Evolutionary conservation across 2,329 filamentous ascomycete genomes (phyloP).

Genomic region (Verticillium isaacii): DNA sequence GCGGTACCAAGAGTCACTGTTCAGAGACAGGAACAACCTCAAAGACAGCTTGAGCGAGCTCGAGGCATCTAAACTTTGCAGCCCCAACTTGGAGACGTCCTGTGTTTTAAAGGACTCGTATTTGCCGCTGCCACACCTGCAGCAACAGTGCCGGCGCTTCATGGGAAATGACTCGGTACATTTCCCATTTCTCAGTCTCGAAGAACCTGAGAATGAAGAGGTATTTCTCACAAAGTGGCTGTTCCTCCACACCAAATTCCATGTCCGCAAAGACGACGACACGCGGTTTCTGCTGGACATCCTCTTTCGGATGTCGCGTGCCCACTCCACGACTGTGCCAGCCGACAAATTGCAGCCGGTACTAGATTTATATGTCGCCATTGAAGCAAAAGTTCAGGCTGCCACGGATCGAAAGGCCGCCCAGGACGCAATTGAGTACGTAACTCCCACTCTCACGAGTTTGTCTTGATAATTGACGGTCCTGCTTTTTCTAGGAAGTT

Average conservation of each 20-base stretch:
- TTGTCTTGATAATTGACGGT: not conserved
- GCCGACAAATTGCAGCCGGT: not conserved
- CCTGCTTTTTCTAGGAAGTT: not conserved
- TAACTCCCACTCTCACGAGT: not conserved
- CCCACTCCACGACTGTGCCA: not conserved
- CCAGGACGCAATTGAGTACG: not conserved
- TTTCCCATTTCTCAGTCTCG: slow-evolving; percentile 8
- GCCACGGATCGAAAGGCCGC: not conserved
- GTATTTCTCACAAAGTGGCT: slow-evolving; percentile 4
- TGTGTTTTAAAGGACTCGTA: not conserved
- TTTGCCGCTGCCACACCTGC: slow-evolving; percentile 1
- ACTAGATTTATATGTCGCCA: not conserved
- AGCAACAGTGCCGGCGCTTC: not conserved
- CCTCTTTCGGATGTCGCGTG: not conserved
- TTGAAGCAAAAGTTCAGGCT: not conserved
- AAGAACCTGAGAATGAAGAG: not conserved
- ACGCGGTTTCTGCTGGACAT: slow-evolving; percentile 4
- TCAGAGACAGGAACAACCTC: not conserved
- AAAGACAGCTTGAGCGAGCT: not conserved
- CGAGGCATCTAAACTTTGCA: not conserved
- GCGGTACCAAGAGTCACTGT: not conserved
- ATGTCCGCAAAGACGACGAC: slow-evolving; percentile 2
- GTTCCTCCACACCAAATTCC: slow-evolving; percentile 1
- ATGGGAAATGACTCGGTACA: not conserved
- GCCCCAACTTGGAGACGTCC: not conserved